Base-by-base conservation (phyloP, 768 basidiomycete genomes). In the Leccinum ochraceum region DNA sequence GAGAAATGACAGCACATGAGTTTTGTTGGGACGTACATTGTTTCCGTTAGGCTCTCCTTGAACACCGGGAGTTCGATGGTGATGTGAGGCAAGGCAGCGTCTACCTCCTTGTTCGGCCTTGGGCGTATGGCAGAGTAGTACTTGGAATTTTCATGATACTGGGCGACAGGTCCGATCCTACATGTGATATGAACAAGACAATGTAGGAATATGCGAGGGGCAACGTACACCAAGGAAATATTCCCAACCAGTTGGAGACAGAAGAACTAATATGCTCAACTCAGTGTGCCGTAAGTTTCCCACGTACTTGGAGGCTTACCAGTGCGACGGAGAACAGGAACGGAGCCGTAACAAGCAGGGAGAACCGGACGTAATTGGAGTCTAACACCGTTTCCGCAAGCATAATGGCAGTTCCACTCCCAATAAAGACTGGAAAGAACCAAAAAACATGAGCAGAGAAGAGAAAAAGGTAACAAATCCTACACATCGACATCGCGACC, bases 11-110 rank as follows among this genome's bases (percentile, higher is more conserved):
- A 3, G 8, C 1, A 26, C 22, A 16, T 32, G 1, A 0, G 0
- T 17, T 5, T 13, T 36, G n/a, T 28, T 24, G 3, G 10, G 30
- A 65, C 88, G 74, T 72, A 91, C 90, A 93, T 93, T 0, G 89
- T 91, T 67, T 89, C 84, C 59, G 85, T 85, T 56, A 93, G 74
- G 66, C 86, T 89, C 67, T 93, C 90, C 70, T 92, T 94, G 75
- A 92, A 95, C 7, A 94, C 93, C 0, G 93, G 93, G 74, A 95
- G 80, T 72, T 94, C 89, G 57, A 94, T 78, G 7, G 89, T 88
- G 37, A 92, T 80, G 68, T 92, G 90, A 9, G 90, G 90, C 30
- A 92, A 77, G 34, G 77, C 79, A 10, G 77, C 67, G 66, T 90
- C 89, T 50, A 91, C 79, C 10, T 83, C 84, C 44, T 80, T 79